phyloP scores from a whole-genome alignment of 202 grass and related monocot genomes.

The Elaeis oleifera region DNA sequence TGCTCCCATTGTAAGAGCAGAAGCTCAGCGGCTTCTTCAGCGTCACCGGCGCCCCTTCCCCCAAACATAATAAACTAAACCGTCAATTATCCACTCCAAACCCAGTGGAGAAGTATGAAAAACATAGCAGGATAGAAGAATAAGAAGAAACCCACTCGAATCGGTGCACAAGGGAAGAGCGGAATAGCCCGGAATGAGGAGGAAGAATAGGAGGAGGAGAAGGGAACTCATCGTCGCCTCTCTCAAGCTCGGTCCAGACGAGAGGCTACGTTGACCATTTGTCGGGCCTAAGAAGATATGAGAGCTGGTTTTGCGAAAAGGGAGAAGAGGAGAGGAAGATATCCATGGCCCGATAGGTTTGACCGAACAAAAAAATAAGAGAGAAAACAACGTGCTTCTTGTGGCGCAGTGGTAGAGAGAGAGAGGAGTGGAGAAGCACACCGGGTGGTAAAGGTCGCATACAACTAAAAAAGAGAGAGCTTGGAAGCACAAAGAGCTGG shows the following conservation, averaged over 20 bases:
- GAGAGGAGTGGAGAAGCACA: no score
- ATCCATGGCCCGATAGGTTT: no score
- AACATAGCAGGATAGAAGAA: not conserved
- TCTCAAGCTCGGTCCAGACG: constrained; percentile 19
- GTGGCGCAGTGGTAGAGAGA: no score
- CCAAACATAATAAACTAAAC: not conserved
- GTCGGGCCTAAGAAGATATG: no score
- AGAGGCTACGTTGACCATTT: no score
- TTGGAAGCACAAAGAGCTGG: no score
- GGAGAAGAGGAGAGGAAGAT: no score
- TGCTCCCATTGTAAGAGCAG: constrained; percentile 58
- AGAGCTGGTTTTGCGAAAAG: constrained; percentile 1
- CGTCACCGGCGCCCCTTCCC: constrained; percentile 44
- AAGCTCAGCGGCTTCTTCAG: constrained; percentile 52
- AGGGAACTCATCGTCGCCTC: not conserved
- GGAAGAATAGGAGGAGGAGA: constrained; percentile 13
- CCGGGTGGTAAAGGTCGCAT: no score
- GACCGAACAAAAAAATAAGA: no score
- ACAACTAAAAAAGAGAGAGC: no score
- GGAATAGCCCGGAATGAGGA: constrained; percentile 37
- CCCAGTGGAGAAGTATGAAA: not conserved
- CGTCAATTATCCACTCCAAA: not conserved
- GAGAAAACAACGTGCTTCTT: no score
- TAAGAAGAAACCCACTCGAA: constrained; percentile 27
- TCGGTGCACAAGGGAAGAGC: constrained; percentile 58